Evolutionary conservation across 2,329 filamentous ascomycete species (phyloP), one percentile per base, ranked within the genome.

Genomic region (Fusarium camptoceras): DNA sequence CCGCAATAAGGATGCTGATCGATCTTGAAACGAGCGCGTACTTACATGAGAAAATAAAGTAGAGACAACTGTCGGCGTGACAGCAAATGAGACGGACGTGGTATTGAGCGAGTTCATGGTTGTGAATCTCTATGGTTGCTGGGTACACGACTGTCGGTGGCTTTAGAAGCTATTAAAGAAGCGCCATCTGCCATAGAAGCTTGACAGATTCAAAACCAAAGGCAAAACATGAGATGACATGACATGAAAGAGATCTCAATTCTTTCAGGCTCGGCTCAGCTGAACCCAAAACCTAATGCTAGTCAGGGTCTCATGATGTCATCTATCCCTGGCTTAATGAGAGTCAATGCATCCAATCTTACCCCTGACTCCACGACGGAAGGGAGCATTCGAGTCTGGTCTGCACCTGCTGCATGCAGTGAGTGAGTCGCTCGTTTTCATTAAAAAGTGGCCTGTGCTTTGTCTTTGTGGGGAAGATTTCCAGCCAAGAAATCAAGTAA

Each of bases 1-100:
- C 49, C 46, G 41, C 66, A 55, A 53, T 50, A 20, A n/a, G n/a
- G 25, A 55, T 61, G 37, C 55, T 57, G 53, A 37, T 46, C 49
- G n/a, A 51, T 55, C 47, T 37, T 24, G 18, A n/a, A 25, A 49
- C 47, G 24, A 50, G 43, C 7, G 24, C 42, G 37, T 22, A 79
- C 90, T 74, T 86, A 94, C 93, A 85, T 98, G 96, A 62, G 91
- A 91, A 74, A 98, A 85, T 68, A 95, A 90, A 16, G 95, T 98
- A 71, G 92, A 91, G 59, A 98, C 86, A 48, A 97, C 92, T 6
- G 92, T 94, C 15, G 96, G 95, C 68, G 94, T 94, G 57, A 98
- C 91, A 51, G 94, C 94, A 70, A 93, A 87, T 60, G 91, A 89
- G 64, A 98, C 91, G 16, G 92, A 90, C 41, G 95, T 86, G 20